These are phyloP conservation scores for Blastobotrys mokoenaii DNA, from an alignment of 805 yeast genomes.

Conservation along the genomic window DNA sequence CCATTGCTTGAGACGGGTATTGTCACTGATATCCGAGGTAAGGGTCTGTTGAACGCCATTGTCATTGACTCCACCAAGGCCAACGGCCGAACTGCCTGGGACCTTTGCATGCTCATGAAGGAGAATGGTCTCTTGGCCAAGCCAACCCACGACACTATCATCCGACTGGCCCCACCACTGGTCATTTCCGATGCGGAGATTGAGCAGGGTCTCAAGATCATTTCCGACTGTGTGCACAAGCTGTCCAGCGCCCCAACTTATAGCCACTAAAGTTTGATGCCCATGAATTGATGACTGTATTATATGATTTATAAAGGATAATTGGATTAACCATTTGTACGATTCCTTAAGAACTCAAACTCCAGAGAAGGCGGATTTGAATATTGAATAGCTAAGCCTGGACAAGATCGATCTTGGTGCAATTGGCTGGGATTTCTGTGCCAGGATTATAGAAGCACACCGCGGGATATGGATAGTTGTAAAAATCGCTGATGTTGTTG, in stretches of 20 bases:
- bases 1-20: constrained; percentile 37
- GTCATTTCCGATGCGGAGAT: constrained; percentile 85
- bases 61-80: constrained; percentile 81
- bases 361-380: too few species aligned
- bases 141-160: constrained; percentile 93
- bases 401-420: too few species aligned
- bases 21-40: constrained; percentile 61
- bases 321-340: too few species aligned
- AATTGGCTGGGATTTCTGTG: too few species aligned
- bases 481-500: too few species aligned
- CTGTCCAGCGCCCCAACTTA: constrained; percentile 18
- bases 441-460: too few species aligned
- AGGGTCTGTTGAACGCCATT: constrained; percentile 82
- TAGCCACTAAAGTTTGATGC: not conserved
- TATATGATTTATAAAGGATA: too few species aligned
- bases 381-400: too few species aligned
- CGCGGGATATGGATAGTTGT: too few species aligned
- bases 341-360: too few species aligned
- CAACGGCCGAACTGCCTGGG: constrained; percentile 93
- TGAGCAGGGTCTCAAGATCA: constrained; percentile 68
- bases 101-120: constrained; percentile 82
- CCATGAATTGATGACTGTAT: too few species aligned
- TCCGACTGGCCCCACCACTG: constrained; percentile 93
- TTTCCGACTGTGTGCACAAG: constrained; percentile 48
- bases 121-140: constrained; percentile 85